Percentiles rank a stretch among this genome's conserved stretches.
These are phyloP conservation scores for Arachnomyces sp. DNA, from an alignment of 2,329 filamentous ascomycete genomes.

Conservation along the genomic window DNA sequence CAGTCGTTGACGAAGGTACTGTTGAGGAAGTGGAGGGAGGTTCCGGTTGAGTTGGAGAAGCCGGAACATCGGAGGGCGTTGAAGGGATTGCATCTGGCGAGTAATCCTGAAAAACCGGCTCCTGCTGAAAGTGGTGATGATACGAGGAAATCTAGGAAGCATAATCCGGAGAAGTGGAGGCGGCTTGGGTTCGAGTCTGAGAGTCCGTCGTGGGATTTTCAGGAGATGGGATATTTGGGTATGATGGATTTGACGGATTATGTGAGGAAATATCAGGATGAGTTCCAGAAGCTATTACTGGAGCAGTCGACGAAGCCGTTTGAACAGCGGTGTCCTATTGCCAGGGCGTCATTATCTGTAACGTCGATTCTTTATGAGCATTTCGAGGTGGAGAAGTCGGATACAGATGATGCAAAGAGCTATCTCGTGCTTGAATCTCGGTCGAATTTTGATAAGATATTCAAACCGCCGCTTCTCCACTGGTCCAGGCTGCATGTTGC, in stretches of 20 bases:
- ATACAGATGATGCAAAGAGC: constrained; percentile 68
- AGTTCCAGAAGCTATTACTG: constrained; percentile 82
- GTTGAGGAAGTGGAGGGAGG: constrained; percentile 78
- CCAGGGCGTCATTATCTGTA: constrained; percentile 75
- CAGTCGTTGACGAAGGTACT: constrained; percentile 85
- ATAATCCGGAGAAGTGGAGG: constrained; percentile 89
- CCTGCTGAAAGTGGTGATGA: constrained; percentile 30
- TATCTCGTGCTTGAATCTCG: constrained; percentile 67
- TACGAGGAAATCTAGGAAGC: constrained; percentile 57
- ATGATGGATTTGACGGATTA: constrained; percentile 98
- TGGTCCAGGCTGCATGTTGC: constrained; percentile 88
- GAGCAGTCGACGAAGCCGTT: constrained; percentile 73
- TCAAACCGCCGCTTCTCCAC: constrained; percentile 79
- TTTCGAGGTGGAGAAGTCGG: constrained; percentile 83
- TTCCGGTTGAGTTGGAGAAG: constrained; percentile 75
- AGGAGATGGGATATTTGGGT: constrained; percentile 76
- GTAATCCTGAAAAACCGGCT: constrained; percentile 58
- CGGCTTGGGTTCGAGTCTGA: constrained; percentile 87
- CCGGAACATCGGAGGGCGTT: constrained; percentile 82
- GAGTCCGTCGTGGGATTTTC: constrained; percentile 78
- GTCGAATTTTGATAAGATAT: constrained; percentile 76
- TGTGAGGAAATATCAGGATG: constrained; percentile 83
- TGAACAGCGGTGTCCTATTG: constrained; percentile 74
- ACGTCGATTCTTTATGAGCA: constrained; percentile 89
- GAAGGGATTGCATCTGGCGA: constrained; percentile 77